phyloP scores from a whole-genome alignment of 1,284 basidiomycete species.

The Ceratobasidium sp. region DNA sequence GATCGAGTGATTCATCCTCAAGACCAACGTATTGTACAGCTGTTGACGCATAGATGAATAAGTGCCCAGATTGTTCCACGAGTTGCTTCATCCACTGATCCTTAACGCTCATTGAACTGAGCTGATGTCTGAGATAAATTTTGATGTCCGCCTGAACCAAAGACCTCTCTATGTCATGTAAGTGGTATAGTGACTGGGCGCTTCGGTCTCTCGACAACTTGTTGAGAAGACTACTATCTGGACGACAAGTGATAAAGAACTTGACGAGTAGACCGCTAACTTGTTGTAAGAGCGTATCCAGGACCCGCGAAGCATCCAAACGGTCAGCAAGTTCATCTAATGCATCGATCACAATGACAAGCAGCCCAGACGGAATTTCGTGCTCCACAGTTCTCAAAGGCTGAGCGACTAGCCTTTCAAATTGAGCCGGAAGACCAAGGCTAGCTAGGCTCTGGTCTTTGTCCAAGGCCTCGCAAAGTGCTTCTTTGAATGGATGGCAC shows the following conservation, averaged over 20 bases:
- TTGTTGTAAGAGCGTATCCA: background rate
- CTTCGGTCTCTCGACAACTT: background rate
- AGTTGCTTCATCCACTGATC: background rate
- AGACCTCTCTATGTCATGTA: background rate
- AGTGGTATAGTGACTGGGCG: background rate
- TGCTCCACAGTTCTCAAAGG: background rate
- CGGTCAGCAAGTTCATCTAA: conserved; percentile 10
- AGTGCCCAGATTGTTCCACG: background rate
- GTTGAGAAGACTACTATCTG: background rate
- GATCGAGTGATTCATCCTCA: background rate
- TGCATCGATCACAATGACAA: background rate
- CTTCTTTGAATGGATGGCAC: background rate
- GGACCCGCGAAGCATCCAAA: background rate
- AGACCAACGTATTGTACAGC: background rate
- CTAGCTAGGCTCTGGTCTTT: background rate
- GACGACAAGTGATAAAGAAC: background rate
- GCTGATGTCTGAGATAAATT: background rate
- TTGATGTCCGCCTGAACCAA: background rate
- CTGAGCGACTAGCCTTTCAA: background rate
- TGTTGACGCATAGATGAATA: conserved; percentile 8
- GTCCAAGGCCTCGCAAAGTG: background rate
- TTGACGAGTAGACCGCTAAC: background rate
- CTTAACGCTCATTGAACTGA: background rate
- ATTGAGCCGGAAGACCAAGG: background rate
- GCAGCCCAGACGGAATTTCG: background rate